phyloP scores from a whole-genome alignment of 1,284 basidiomycete genomes.

The Paramarasmius palmivorus region DNA sequence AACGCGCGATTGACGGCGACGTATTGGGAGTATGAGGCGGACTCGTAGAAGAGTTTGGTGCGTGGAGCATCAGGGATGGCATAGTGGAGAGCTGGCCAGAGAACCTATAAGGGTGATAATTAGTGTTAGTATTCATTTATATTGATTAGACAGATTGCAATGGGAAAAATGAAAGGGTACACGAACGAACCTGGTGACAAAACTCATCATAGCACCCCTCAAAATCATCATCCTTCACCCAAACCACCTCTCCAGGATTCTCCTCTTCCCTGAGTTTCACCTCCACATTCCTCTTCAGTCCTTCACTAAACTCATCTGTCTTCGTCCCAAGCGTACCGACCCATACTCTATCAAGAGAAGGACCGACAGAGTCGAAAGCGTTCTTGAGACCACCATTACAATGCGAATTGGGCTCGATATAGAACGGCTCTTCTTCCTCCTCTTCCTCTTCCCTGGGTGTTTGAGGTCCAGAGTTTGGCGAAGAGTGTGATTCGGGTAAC shows the following conservation, averaged over 20 bases:
- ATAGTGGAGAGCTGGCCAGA: slow-evolving; percentile 89
- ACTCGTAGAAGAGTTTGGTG: slow-evolving; percentile 81
- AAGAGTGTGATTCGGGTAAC: neutral
- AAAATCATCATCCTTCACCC: slow-evolving; percentile 80
- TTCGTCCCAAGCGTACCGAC: slow-evolving; percentile 77
- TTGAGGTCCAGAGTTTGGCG: neutral
- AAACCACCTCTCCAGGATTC: slow-evolving; percentile 74
- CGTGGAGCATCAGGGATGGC: slow-evolving; percentile 84
- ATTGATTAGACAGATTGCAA: no score
- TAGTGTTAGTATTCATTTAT: neutral
- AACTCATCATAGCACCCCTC: slow-evolving; percentile 83
- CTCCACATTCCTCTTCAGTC: slow-evolving; percentile 61
- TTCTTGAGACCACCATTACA: slow-evolving; percentile 83
- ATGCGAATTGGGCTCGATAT: slow-evolving; percentile 66
- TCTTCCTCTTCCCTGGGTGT: slow-evolving; percentile 7
- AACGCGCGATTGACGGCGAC: slow-evolving; percentile 83
- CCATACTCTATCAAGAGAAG: slow-evolving; percentile 63
- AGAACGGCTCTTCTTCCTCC: slow-evolving; percentile 12
- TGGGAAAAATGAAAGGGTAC: slow-evolving; percentile 10
- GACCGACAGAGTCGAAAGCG: slow-evolving; percentile 69
- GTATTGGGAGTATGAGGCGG: slow-evolving; percentile 74
- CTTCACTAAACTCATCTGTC: slow-evolving; percentile 63
- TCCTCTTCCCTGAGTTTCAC: slow-evolving; percentile 56
- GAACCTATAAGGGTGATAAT: no score
- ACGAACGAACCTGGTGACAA: slow-evolving; percentile 87